Evolutionary conservation across 1,284 basidiomycete species (phyloP).

Genomic region (Puccinia brachypodii): DNA sequence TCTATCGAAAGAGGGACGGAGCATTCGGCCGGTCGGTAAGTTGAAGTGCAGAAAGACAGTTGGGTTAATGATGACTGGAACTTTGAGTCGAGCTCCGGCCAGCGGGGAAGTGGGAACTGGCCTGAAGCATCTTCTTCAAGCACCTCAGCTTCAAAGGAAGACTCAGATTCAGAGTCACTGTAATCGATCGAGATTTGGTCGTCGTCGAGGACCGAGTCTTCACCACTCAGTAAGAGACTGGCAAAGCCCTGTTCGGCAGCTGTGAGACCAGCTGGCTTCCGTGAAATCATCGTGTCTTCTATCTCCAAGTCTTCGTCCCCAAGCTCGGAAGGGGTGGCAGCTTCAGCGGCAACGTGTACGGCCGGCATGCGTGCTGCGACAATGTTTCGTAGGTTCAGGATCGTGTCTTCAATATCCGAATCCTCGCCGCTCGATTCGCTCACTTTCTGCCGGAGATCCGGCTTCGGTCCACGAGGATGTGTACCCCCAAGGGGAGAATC

Average conservation of each 20-base stretch:
- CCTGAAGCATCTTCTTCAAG: background rate
- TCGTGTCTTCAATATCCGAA: conserved; percentile 20
- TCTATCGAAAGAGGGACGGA: background rate
- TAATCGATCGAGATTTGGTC: background rate
- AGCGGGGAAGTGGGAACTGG: conserved; percentile 16
- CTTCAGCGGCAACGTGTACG: background rate
- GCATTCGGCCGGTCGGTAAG: conserved; percentile 12
- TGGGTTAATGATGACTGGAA: conserved; percentile 8
- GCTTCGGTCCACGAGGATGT: background rate
- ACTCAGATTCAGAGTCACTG: conserved; percentile 12
- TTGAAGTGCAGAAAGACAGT: background rate
- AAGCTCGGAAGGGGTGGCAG: background rate
- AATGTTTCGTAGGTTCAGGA: background rate
- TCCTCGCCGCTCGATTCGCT: background rate
- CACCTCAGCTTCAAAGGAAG: conserved; percentile 18
- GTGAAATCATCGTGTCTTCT: background rate
- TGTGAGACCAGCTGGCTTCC: background rate
- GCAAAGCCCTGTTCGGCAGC: background rate
- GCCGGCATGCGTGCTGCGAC: background rate
- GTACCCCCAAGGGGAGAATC: background rate
- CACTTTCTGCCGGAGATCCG: background rate
- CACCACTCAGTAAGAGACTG: background rate
- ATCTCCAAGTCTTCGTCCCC: background rate
- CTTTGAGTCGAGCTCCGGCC: conserved; percentile 25
- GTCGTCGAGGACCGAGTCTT: background rate